Evolutionary conservation across 2,329 filamentous ascomycete genomes (phyloP), one percentile per base, ranked within the genome.

Genomic region (Leptographium wingfieldii): DNA sequence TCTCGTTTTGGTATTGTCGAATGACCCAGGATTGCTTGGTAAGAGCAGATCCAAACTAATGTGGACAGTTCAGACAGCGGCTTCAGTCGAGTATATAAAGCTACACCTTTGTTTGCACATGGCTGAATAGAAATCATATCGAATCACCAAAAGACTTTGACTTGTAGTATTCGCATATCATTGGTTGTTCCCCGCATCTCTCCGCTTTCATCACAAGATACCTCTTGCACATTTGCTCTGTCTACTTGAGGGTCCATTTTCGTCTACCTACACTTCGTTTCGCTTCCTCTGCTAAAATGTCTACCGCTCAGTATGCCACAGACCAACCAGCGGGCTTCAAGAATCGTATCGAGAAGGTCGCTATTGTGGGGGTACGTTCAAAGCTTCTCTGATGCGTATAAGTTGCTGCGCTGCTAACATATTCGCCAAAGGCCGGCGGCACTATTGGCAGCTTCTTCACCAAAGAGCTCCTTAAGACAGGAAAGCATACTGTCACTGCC

Each of bases 401-500:
- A 31, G 5, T 5, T 33, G n/a, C 22, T 1, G 9, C n/a, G 2
- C 10, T n/a, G 22, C 1, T 22, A 35, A n/a, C 14, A 14, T 49
- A 19, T 33, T 59, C 63, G 22, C 63, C 57, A 10, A 31, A 68
- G 67, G 66, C 67, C 29, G 64, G 61, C 22, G 67, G 67, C 16
- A 63, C 59, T 25, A 52, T 68, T 27, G 67, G 67, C 22, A 57
- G 57, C 11, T 58, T 62, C 56, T 62, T 67, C 19, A 58, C 65
- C 10, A 43, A 46, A n/a, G 64, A 35, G 31, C 63, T 65, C 35
- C 60, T 61, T 46, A 55, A 59, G 54, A 65, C 64, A 31, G 76
- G 76, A 59, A 74, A 74, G 54, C 76, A 79, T 66, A 74, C 65
- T 16, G 68, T 82, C 61, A 82, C 78, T 1, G 77, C 77, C 61